Evolutionary conservation across 768 basidiomycete genomes (phyloP).

Genomic region (Xerocomus potaroensis): DNA sequence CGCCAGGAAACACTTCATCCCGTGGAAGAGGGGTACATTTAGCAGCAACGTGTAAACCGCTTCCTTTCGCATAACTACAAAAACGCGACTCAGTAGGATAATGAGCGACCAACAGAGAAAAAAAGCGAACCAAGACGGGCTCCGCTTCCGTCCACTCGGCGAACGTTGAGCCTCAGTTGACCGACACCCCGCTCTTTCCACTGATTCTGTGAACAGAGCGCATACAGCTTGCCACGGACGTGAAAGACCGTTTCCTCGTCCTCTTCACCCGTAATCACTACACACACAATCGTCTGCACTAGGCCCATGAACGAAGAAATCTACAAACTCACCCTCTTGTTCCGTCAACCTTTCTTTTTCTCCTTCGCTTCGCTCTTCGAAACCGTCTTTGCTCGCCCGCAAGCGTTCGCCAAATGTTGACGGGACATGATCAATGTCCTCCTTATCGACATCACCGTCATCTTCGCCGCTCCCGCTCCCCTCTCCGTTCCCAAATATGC

Average conservation of each 20-base stretch:
- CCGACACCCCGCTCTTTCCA: slow-evolving; percentile 83
- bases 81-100: slow-evolving; percentile 9
- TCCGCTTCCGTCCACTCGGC: slow-evolving; percentile 56
- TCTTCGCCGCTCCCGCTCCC: slow-evolving; percentile 39
- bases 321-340: slow-evolving; percentile 55
- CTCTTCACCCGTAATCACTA: slow-evolving; percentile 77
- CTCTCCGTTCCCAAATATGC: slow-evolving; percentile 36
- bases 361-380: slow-evolving; percentile 45
- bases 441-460: slow-evolving; percentile 36
- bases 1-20: slow-evolving; percentile 68
- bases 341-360: slow-evolving; percentile 48
- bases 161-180: slow-evolving; percentile 64
- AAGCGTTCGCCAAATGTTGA: slow-evolving; percentile 61
- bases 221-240: slow-evolving; percentile 72
- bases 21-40: slow-evolving; percentile 71
- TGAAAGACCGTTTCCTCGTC: slow-evolving; percentile 75
- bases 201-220: slow-evolving; percentile 49
- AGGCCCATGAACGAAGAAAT: background rate
- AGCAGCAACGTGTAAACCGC: slow-evolving; percentile 72
- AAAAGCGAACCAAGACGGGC: slow-evolving; percentile 56
- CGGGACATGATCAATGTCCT: slow-evolving; percentile 30
- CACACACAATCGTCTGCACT: background rate
- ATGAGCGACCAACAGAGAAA: background rate
- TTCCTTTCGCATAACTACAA: slow-evolving; percentile 79
- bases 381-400: slow-evolving; percentile 57